Evolutionary conservation across 2,329 filamentous ascomycete genomes (phyloP).

Genomic region (Alternaria hordeiaustralica): DNA sequence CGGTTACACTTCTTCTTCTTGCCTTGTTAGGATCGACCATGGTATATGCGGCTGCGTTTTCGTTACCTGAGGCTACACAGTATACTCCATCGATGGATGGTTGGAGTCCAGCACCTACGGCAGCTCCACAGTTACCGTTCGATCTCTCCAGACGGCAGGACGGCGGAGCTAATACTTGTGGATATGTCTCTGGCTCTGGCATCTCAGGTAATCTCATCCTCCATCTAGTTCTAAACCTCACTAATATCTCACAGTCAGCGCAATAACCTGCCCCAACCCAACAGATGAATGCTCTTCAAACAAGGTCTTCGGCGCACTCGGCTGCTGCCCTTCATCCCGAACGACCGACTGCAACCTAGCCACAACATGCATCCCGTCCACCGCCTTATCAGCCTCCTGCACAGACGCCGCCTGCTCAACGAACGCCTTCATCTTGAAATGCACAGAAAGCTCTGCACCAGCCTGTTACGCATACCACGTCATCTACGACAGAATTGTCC

Average conservation of each 20-base stretch:
- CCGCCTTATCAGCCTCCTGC: conserved; percentile 33
- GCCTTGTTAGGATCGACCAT: conserved; percentile 38
- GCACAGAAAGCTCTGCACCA: conserved; percentile 26
- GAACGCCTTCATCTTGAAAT: conserved; percentile 37
- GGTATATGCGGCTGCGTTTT: conserved; percentile 35
- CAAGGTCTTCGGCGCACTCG: conserved; percentile 37
- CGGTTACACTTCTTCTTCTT: conserved; percentile 28
- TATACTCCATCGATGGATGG: conserved; percentile 27
- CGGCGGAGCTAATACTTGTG: conserved; percentile 35
- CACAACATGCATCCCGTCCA: conserved; percentile 41
- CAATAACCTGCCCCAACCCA: conserved; percentile 38
- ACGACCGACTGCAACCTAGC: conserved; percentile 34
- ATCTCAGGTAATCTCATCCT: conserved; percentile 24
- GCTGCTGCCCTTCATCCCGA: conserved; percentile 38
- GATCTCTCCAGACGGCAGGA: conserved; percentile 36
- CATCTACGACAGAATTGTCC: conserved; percentile 30
- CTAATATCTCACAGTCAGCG: conserved; percentile 23
- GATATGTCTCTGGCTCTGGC: conserved; percentile 32
- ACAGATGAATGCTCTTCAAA: conserved; percentile 44
- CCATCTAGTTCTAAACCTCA: not conserved
- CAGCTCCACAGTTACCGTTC: conserved; percentile 29
- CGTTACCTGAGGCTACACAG: conserved; percentile 37
- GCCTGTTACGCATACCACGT: conserved; percentile 40
- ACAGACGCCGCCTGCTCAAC: conserved; percentile 31
- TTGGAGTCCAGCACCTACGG: conserved; percentile 43